Conservation (phyloP, 352 stramenopile genomes). For the Phytophthora kernoviae region DNA sequence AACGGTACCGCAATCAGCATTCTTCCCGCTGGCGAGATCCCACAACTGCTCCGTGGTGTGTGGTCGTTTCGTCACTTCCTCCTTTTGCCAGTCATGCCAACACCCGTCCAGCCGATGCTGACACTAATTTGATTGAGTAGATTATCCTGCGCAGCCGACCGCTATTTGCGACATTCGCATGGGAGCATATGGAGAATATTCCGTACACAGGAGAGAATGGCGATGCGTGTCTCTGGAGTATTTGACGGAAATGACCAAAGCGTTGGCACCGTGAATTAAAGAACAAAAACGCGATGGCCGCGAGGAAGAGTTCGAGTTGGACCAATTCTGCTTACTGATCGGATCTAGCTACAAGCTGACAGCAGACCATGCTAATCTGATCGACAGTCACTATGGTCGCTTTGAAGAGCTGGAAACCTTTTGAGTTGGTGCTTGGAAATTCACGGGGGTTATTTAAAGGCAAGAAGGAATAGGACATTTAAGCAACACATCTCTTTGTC, state of each 20-base stretch:
- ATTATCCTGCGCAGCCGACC: neutral
- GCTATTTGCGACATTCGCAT: neutral
- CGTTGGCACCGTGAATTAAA: neutral
- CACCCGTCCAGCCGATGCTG: neutral
- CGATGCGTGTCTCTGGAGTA: neutral
- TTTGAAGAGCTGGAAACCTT: too few relatives aligned
- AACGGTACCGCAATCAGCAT: slow-evolving; percentile 5
- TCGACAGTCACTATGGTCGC: neutral
- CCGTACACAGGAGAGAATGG: neutral
- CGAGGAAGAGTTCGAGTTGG: slow-evolving; percentile 1
- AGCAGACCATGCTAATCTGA: neutral
- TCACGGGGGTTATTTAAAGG: too few relatives aligned
- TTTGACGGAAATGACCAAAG: neutral
- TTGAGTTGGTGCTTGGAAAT: too few relatives aligned
- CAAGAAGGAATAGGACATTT: too few relatives aligned
- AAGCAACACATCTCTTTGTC: too few relatives aligned
- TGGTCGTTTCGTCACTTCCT: neutral
- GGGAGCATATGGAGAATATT: neutral
- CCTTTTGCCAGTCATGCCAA: neutral
- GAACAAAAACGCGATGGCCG: neutral
- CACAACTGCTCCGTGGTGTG: neutral
- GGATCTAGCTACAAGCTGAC: neutral
- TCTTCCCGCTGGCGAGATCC: neutral
- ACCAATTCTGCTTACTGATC: slow-evolving; percentile 4
- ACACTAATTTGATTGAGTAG: neutral